These are phyloP conservation scores for Ilyonectria destructans DNA, from an alignment of 2,329 filamentous ascomycete species.

Conservation along the genomic window DNA sequence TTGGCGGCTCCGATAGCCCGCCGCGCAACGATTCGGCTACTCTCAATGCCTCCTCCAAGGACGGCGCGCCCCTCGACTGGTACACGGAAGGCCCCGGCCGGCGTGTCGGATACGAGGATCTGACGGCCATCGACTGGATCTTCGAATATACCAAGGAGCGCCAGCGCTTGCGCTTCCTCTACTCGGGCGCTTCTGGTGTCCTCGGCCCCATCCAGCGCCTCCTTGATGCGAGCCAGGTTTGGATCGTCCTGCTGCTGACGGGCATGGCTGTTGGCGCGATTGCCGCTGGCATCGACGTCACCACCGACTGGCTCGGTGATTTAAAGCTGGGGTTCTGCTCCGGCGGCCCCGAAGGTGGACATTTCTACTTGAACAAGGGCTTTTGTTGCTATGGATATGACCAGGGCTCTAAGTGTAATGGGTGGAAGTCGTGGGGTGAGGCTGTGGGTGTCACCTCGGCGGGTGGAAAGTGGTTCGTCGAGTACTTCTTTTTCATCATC, in stretches of 20 bases:
- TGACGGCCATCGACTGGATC: constrained; percentile 99
- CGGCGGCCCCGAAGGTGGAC: constrained; percentile 81
- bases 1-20: constrained; percentile 32
- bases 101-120: constrained; percentile 93
- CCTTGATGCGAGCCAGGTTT: constrained; percentile 90
- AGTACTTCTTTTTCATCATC: constrained; percentile 90
- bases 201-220: constrained; percentile 81
- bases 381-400: constrained; percentile 97
- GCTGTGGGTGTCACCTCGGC: constrained; percentile 78
- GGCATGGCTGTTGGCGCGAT: constrained; percentile 88
- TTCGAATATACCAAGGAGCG: constrained; percentile 98
- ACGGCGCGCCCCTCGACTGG: constrained; percentile 79
- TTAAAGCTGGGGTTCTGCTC: constrained; percentile 92
- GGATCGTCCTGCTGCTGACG: constrained; percentile 89
- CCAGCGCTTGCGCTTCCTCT: constrained; percentile 85
- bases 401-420: constrained; percentile 84
- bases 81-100: constrained; percentile 90
- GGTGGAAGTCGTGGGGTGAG: constrained; percentile 90
- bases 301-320: constrained; percentile 94
- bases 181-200: constrained; percentile 78
- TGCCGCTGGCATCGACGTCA: constrained; percentile 91
- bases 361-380: constrained; percentile 90
- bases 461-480: constrained; percentile 84
- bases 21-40: constrained; percentile 32
- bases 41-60: constrained; percentile 57